Percentiles rank a stretch among this genome's conserved stretches.
These are phyloP conservation scores for Lindgomyces ingoldianus DNA, from an alignment of 495 filamentous ascomycete genomes.

Conservation along the genomic window DNA sequence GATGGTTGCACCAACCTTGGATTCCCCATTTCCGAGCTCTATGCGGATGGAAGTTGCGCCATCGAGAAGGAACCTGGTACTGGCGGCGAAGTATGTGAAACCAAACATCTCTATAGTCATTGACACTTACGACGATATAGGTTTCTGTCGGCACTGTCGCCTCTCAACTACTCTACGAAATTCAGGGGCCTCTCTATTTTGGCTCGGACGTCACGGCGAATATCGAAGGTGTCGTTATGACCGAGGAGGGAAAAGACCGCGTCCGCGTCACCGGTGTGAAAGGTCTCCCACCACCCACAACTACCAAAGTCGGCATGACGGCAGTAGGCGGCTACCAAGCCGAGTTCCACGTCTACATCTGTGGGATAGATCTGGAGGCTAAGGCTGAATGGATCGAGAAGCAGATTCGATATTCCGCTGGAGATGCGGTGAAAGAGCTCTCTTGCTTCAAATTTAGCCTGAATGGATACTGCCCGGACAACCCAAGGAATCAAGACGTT, in stretches of 20 bases:
- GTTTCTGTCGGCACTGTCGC: constrained; percentile 55
- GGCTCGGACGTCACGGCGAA: constrained; percentile 56
- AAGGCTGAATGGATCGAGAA: constrained; percentile 51
- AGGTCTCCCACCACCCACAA: constrained; percentile 51
- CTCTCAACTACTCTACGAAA: constrained; percentile 57
- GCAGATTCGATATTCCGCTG: constrained; percentile 42
- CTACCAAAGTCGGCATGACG: constrained; percentile 53
- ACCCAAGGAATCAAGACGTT: constrained; percentile 41
- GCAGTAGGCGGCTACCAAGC: constrained; percentile 51
- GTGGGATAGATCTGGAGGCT: constrained; percentile 49
- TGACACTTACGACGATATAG: neutral
- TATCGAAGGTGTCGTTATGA: constrained; percentile 51
- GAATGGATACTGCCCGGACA: constrained; percentile 38
- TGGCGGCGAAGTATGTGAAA: constrained; percentile 25
- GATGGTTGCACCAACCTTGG: constrained; percentile 52
- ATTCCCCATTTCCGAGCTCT: constrained; percentile 59
- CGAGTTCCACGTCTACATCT: constrained; percentile 46
- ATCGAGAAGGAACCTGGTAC: constrained; percentile 38
- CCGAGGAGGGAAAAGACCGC: constrained; percentile 48
- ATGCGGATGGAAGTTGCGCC: constrained; percentile 48
- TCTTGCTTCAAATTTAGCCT: constrained; percentile 36
- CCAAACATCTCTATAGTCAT: neutral
- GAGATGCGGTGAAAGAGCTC: constrained; percentile 29
- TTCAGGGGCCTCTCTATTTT: constrained; percentile 56
- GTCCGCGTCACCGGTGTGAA: constrained; percentile 49